These are phyloP conservation scores for Solanum peruvianum DNA, from an alignment of 257 asterid species.

Conservation along the genomic window DNA sequence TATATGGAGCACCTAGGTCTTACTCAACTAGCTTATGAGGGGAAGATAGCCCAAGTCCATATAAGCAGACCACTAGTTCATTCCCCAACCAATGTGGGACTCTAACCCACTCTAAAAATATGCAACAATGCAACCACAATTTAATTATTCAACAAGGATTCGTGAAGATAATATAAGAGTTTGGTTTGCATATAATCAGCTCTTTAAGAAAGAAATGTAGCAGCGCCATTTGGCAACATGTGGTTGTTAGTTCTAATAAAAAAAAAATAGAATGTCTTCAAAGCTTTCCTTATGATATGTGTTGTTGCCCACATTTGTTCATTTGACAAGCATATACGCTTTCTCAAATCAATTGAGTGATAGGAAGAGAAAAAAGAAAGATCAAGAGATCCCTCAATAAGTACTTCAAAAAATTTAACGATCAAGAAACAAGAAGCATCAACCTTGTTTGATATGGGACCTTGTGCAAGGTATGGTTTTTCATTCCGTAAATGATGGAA, in stretches of 20 bases:
- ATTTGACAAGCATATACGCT: background rate
- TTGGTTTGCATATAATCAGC: background rate
- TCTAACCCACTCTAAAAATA: background rate
- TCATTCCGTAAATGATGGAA: conserved; percentile 89
- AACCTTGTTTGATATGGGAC: conserved; percentile 92
- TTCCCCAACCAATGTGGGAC: background rate
- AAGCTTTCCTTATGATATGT: background rate
- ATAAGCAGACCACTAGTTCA: background rate
- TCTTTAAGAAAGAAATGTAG: background rate
- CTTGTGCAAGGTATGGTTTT: conserved; percentile 91
- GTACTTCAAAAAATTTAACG: background rate
- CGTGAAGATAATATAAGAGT: background rate
- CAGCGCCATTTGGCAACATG: background rate
- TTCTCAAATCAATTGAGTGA: background rate
- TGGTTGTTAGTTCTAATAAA: background rate
- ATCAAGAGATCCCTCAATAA: background rate
- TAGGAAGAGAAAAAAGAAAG: background rate
- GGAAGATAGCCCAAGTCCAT: background rate
- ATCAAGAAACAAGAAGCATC: background rate
- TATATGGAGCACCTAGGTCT: background rate
- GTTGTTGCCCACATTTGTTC: background rate
- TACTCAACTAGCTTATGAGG: background rate
- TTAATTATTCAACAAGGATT: background rate
- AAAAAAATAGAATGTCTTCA: background rate
- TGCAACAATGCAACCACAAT: background rate